phyloP scores from a whole-genome alignment of 257 asterid species.

The Solanum gracilifrons region DNA sequence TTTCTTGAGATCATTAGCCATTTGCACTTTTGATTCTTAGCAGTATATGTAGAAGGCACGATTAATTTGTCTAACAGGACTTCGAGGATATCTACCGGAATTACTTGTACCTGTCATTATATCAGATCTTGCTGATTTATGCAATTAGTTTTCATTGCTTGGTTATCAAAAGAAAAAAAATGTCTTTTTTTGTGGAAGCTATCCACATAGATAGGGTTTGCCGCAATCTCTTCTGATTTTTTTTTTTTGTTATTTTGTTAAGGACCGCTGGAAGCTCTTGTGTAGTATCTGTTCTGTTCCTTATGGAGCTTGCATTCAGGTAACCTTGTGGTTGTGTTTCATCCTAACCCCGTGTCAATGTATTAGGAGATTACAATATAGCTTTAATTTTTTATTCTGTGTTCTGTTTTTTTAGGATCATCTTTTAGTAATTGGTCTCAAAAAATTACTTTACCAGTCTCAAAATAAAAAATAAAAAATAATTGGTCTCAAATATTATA shows the following conservation, averaged over 20 bases:
- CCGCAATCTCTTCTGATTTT: background rate
- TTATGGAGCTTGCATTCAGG: constrained; percentile 99
- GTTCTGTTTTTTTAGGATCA: background rate
- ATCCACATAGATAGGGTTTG: background rate
- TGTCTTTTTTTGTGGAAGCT: background rate
- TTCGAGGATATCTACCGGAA: background rate
- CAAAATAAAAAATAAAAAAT: background rate
- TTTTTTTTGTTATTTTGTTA: constrained; percentile 10
- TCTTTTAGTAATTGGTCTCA: background rate
- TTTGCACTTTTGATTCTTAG: background rate
- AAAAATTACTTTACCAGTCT: background rate
- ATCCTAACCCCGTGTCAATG: background rate
- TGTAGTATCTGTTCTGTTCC: constrained; percentile 91
- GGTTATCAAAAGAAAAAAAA: background rate
- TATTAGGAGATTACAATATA: background rate
- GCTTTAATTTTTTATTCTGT: background rate
- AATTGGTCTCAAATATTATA: background rate
- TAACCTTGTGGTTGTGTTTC: constrained; percentile 12
- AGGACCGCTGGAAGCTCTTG: constrained; percentile 97
- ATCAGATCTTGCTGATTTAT: background rate
- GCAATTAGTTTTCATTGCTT: background rate
- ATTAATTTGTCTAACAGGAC: background rate
- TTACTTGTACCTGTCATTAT: background rate
- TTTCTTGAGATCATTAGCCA: background rate
- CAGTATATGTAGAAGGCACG: background rate